Evolutionary conservation across 2,329 filamentous ascomycete species (phyloP).

Genomic region (Arachnopeziza araneosa): DNA sequence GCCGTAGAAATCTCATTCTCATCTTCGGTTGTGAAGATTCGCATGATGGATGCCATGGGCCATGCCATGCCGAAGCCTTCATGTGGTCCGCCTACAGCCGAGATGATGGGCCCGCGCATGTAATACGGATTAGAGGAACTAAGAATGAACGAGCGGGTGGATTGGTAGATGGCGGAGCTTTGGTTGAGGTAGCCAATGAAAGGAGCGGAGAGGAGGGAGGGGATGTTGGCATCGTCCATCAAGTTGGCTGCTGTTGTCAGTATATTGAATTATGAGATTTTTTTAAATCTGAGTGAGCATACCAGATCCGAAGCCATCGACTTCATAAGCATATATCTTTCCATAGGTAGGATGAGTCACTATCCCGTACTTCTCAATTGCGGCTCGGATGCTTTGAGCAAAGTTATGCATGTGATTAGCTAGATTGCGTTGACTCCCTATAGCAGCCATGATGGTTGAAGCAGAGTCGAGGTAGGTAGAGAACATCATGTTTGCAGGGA

Average conservation of each 20-base stretch:
- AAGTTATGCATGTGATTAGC: slow-evolving; percentile 51
- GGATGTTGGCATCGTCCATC: slow-evolving; percentile 71
- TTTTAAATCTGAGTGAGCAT: slow-evolving; percentile 29
- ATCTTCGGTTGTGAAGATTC: slow-evolving; percentile 42
- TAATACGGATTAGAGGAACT: slow-evolving; percentile 75
- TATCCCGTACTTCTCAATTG: slow-evolving; percentile 66
- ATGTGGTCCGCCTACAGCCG: slow-evolving; percentile 59
- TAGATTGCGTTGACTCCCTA: slow-evolving; percentile 45
- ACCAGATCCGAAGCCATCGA: slow-evolving; percentile 62
- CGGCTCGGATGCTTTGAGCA: slow-evolving; percentile 57
- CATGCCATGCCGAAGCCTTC: slow-evolving; percentile 54
- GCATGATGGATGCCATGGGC: slow-evolving; percentile 52
- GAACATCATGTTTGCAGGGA: slow-evolving; percentile 88
- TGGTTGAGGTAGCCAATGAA: slow-evolving; percentile 55
- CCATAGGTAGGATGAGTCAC: slow-evolving; percentile 57
- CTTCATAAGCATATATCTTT: slow-evolving; percentile 71
- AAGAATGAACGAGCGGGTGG: slow-evolving; percentile 74
- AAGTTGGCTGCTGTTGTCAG: slow-evolving; percentile 38
- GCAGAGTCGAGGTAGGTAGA: slow-evolving; percentile 53
- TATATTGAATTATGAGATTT: background rate
- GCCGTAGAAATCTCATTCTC: slow-evolving; percentile 29
- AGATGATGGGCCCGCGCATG: slow-evolving; percentile 47
- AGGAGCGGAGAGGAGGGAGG: slow-evolving; percentile 58
- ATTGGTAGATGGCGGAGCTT: slow-evolving; percentile 64
- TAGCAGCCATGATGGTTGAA: slow-evolving; percentile 45